These are phyloP conservation scores for Leishmania amazonensis DNA, from an alignment of 208 protist genomes.

Conservation along the genomic window DNA sequence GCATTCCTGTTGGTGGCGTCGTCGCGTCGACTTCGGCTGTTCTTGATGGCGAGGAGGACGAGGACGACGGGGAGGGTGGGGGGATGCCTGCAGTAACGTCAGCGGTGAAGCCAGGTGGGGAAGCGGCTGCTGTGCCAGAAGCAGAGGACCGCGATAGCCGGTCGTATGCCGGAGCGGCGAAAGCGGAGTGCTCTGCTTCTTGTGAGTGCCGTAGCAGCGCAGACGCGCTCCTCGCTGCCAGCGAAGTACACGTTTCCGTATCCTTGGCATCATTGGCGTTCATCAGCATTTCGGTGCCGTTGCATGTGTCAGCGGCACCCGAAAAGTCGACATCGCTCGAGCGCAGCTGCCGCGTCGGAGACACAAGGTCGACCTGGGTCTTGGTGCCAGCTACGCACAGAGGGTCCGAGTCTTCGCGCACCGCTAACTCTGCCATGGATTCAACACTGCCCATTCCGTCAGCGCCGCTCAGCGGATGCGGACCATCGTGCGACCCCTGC, in stretches of 20 bases:
- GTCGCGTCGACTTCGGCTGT: not conserved
- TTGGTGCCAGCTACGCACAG: slow-evolving; percentile 7
- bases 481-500: not conserved
- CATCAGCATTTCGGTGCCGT: not conserved
- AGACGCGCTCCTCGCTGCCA: not conserved
- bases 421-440: not conserved
- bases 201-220: not conserved
- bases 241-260: not conserved
- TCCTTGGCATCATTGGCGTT: not conserved
- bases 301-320: not conserved
- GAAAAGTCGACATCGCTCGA: not conserved
- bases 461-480: not conserved
- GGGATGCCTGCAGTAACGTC: not conserved
- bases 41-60: not conserved
- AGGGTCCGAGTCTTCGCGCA: not conserved
- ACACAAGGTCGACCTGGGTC: slow-evolving; percentile 1
- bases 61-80: not conserved
- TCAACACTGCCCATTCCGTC: not conserved
- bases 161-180: not conserved
- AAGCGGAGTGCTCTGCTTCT: not conserved
- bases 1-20: not conserved
- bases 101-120: not conserved
- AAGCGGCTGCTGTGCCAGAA: not conserved
- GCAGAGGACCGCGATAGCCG: not conserved
- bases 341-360: not conserved